Conservation (phyloP, 768 basidiomycete genomes). For the Dioszegia hungarica region DNA sequence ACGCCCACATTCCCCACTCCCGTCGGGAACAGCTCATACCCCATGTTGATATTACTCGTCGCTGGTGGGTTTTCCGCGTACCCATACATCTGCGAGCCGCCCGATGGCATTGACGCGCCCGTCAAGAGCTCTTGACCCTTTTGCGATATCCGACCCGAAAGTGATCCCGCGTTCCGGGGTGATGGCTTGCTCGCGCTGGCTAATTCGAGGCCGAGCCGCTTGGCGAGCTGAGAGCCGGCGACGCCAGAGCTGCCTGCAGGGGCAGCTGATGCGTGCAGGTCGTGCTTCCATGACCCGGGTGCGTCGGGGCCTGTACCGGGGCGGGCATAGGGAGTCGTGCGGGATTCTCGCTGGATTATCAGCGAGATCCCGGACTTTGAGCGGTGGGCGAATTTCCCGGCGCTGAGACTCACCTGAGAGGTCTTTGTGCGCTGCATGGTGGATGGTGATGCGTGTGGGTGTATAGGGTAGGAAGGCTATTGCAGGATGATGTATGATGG, state of each 20-base stretch:
- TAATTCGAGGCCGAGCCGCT: no score
- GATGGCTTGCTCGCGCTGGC: no score
- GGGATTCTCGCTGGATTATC: no score
- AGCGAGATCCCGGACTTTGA: no score
- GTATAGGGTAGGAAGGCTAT: no score
- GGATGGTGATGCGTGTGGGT: no score
- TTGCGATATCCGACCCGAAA: constrained; percentile 22
- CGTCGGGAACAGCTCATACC: constrained; percentile 31
- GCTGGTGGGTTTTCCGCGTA: constrained; percentile 14
- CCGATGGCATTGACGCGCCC: neutral
- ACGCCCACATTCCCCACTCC: neutral
- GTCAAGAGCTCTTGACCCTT: constrained; percentile 27
- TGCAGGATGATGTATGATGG: neutral
- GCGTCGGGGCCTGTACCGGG: no score
- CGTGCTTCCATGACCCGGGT: constrained; percentile 42
- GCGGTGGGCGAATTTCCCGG: neutral
- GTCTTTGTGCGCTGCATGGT: constrained; percentile 15
- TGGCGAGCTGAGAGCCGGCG: no score
- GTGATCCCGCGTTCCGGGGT: no score
- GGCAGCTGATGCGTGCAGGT: constrained; percentile 23
- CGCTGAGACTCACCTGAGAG: constrained; percentile 14
- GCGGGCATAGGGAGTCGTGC: no score
- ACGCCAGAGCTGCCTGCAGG: neutral
- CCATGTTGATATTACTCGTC: constrained; percentile 23
- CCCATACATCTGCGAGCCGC: constrained; percentile 17